Evolutionary conservation across 768 basidiomycete genomes (phyloP), one percentile per base, ranked within the genome.

Genomic region (Auriscalpium microsporum): DNA sequence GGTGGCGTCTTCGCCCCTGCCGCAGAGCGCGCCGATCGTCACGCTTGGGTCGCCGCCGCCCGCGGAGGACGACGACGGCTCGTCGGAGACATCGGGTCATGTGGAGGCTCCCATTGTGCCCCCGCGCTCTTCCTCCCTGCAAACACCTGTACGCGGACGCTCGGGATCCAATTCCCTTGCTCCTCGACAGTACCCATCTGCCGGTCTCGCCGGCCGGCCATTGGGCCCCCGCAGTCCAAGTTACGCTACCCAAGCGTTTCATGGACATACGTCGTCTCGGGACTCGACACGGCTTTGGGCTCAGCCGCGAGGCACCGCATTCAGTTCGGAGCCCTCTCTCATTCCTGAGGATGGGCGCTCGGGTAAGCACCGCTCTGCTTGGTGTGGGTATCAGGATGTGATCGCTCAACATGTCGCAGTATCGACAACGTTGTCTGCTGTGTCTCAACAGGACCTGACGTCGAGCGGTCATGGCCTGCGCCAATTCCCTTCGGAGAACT

Each of bases 261-360:
- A 71, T 38, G 61, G 66, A 58, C 71, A 72, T 45, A 69, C 74
- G 16, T 64, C 68, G 10, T 73, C 72, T 53, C 70, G 73, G 14
- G 76, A 76, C 28, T 63, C 62, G 14, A 63, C 72, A 33, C 75
- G 75, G 50, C 73, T 87, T 47, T 79, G 81, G 8, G 78, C 80
- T n/a, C 77, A 85, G 55, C 84, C 84, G 63, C 83, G 83, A 40
- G 82, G 85, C 38, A 80, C 78, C 6, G 87, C 88, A 48, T 90
- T 86, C 48, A 86, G 78, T 57, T 91, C 89, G 49, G 89, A 91
- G 68, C 89, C 89, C n/a, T 90, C 88, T 5, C 74, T 91, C 46
- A 67, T 90, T 50, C 75, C 83, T 38, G 80, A 82, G 55, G 83
- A 81, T 38, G 63, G 66, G 11, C 77, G 73, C 60, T 61, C 70